Evolutionary conservation across 2,329 filamentous ascomycete genomes (phyloP), one percentile per base, ranked within the genome.

Genomic region (Fusarium sp.): DNA sequence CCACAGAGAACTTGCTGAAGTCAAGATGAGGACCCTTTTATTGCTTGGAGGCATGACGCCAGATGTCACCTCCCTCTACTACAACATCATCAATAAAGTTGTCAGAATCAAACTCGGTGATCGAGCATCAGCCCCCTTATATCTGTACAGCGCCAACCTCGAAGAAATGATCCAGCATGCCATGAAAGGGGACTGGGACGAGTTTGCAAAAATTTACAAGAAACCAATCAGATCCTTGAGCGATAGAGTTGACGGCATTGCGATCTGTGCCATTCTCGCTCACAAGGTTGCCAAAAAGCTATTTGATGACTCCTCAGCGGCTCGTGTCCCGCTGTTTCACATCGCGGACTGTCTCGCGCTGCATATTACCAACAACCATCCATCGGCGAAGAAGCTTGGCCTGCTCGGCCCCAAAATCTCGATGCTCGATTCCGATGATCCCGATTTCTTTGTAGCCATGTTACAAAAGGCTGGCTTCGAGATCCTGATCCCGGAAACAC

Each of bases 81-180:
- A 64, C 18, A 62, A 45, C 14, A 52, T 33, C 5, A 51, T 64
- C 38, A 64, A 52, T 10, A 44, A 42, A 26, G 45, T 28, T 3
- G 56, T 52, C 9, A 39, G 62, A 33, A n/a, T n/a, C 12, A 33
- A 35, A 26, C 22, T 31, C 10, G 62, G 56, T 11, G 28, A 38
- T 10, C 44, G 56, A 26, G 22, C 14, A 6, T n/a, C 62, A 8
- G 62, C 62, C 4, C 36, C 62, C 2, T 28, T 64, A 13, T 61
- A 63, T 17, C 22, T 64, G 28, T 44, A 63, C 36, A 63, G 62
- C 33, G 62, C 57, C 24, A 64, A 63, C 17, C 44, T 64, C 17
- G 57, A 64, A 42, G 45, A 63, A 12, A 64, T 64, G 62, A 51
- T 64, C 4, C 57, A 51, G 17, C 18, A 64, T 28, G 62, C 57